Conservation (phyloP, 2,329 filamentous ascomycete species). For the Fusarium nanum region DNA sequence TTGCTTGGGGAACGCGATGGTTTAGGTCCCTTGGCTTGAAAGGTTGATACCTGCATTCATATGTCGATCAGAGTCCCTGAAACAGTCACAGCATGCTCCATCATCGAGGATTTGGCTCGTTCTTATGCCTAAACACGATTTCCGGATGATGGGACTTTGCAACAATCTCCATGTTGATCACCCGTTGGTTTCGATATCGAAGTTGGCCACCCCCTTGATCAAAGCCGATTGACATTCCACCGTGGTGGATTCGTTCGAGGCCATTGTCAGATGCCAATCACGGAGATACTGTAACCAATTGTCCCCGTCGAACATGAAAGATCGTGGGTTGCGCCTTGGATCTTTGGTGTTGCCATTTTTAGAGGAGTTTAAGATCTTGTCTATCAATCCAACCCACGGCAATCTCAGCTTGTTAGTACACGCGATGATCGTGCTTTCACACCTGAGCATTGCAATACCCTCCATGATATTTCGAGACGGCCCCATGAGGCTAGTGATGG, state of each 20-base stretch:
- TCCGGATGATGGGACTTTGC: constrained; percentile 7
- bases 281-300: not conserved
- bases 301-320: not conserved
- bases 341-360: constrained; percentile 7
- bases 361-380: constrained; percentile 5
- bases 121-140: not conserved
- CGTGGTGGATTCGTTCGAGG: not conserved
- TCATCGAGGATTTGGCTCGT: constrained; percentile 1
- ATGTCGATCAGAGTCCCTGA: constrained; percentile 27
- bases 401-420: not conserved
- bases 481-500: constrained; percentile 4
- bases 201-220: constrained; percentile 4
- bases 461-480: constrained; percentile 1
- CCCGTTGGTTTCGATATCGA: constrained; percentile 4
- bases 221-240: not conserved
- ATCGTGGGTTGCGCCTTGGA: constrained; percentile 5
- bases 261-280: not conserved
- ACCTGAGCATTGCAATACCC: not conserved
- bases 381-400: not conserved
- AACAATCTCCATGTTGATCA: constrained; percentile 30
- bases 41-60: constrained; percentile 8
- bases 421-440: not conserved
- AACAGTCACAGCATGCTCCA: not conserved
- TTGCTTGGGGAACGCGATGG: not conserved
- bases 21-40: constrained; percentile 1